phyloP scores from a whole-genome alignment of 1,284 basidiomycete genomes.

The Apiotrichum sp. region DNA sequence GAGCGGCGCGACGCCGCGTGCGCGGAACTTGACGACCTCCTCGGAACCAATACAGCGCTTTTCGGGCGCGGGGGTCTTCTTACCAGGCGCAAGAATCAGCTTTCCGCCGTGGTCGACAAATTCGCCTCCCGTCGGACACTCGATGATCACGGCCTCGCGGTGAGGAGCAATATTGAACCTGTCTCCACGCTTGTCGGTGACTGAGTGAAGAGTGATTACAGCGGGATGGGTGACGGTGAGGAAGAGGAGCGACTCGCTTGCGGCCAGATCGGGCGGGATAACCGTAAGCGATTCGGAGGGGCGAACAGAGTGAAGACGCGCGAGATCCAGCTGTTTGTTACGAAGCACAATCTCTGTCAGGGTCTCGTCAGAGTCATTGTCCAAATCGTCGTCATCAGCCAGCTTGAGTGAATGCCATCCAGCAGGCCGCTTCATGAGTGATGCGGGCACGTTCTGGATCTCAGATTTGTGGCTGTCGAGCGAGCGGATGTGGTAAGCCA shows the following conservation, averaged over 20 bases:
- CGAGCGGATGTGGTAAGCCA: slow-evolving; percentile 71
- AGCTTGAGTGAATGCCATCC: slow-evolving; percentile 17
- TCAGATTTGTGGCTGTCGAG: slow-evolving; percentile 45
- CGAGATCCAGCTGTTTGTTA: slow-evolving; percentile 47
- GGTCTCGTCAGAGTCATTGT: slow-evolving; percentile 59
- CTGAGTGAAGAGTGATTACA: slow-evolving; percentile 62
- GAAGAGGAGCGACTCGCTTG: slow-evolving; percentile 65
- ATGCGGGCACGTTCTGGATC: slow-evolving; percentile 20
- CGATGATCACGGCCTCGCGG: slow-evolving; percentile 66
- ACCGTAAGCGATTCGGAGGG: slow-evolving; percentile 35
- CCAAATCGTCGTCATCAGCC: slow-evolving; percentile 39
- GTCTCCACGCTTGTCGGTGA: slow-evolving; percentile 63
- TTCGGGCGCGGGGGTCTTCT: slow-evolving; percentile 42
- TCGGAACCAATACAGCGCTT: slow-evolving; percentile 65
- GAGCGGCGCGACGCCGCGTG: slow-evolving; percentile 71
- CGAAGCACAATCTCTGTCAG: slow-evolving; percentile 23
- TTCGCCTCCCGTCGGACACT: slow-evolving; percentile 63
- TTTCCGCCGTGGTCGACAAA: slow-evolving; percentile 27
- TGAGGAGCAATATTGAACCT: slow-evolving; percentile 57
- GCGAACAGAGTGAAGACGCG: slow-evolving; percentile 37
- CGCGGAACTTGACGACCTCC: slow-evolving; percentile 59
- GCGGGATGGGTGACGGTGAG: slow-evolving; percentile 67
- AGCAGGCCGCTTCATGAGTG: slow-evolving; percentile 25
- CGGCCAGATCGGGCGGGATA: slow-evolving; percentile 52
- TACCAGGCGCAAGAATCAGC: slow-evolving; percentile 29